Conservation (phyloP, 257 asterid genomes). For the Penstemon newberryi region DNA sequence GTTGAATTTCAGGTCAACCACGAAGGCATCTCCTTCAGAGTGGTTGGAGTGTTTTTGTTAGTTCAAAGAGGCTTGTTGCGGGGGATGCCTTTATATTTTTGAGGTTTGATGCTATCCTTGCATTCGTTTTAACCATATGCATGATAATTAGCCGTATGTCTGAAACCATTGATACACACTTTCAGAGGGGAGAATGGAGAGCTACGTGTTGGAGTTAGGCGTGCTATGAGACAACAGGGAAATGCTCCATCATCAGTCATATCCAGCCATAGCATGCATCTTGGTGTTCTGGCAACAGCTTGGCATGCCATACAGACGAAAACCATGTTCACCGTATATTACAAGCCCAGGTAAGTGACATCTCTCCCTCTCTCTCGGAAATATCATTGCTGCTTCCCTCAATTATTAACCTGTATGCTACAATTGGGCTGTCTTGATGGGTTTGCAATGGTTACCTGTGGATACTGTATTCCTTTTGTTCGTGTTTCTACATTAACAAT, state of each 20-base stretch:
- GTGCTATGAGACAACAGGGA: slow-evolving; percentile 58
- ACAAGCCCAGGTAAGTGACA: slow-evolving; percentile 69
- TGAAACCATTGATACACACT: not conserved
- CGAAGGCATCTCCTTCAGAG: slow-evolving; percentile 69
- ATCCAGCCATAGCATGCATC: slow-evolving; percentile 92
- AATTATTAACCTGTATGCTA: not conserved
- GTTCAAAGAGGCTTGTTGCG: slow-evolving; percentile 68
- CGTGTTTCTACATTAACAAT: too few relatives aligned
- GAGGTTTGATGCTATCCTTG: slow-evolving; percentile 41
- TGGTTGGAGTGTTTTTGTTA: slow-evolving; percentile 70
- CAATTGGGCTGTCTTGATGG: not conserved
- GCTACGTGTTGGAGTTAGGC: slow-evolving; percentile 76
- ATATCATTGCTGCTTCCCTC: not conserved
- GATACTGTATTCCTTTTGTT: not conserved
- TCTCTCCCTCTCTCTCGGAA: not conserved
- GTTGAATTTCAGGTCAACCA: slow-evolving; percentile 66
- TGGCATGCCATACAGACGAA: slow-evolving; percentile 72
- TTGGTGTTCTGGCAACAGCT: slow-evolving; percentile 87
- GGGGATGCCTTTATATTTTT: slow-evolving; percentile 74
- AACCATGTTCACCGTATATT: slow-evolving; percentile 62
- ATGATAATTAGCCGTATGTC: not conserved
- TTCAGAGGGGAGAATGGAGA: slow-evolving; percentile 67
- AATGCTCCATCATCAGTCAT: slow-evolving; percentile 61
- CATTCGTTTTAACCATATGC: not conserved
- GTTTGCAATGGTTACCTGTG: not conserved